A percentile compares a stretch with the other conserved stretches of the same genome.
These are phyloP conservation scores for Naganishia sp. DNA, from an alignment of 1,284 basidiomycete genomes.

Conservation along the genomic window DNA sequence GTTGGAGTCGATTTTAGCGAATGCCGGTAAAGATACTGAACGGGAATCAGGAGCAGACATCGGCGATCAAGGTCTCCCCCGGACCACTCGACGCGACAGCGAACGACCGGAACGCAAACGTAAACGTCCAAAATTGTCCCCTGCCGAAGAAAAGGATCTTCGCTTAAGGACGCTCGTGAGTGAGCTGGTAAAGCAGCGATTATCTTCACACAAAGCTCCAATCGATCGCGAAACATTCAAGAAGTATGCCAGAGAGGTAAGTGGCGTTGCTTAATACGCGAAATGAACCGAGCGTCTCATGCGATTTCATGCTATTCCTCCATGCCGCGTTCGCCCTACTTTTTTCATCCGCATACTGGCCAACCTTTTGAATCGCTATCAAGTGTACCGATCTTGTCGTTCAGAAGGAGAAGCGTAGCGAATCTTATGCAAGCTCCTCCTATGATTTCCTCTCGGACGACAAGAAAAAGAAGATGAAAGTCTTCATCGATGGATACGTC, in stretches of 20 bases:
- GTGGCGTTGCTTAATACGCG: constrained; percentile 37
- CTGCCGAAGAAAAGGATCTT: constrained; percentile 70
- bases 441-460: constrained; percentile 79
- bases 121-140: not conserved
- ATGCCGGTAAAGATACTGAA: constrained; percentile 54
- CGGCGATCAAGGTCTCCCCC: not conserved
- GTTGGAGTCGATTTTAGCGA: constrained; percentile 53
- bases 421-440: constrained; percentile 68
- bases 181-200: constrained; percentile 81
- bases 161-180: constrained; percentile 79
- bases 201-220: constrained; percentile 82
- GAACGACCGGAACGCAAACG: constrained; percentile 45
- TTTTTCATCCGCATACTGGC: not conserved
- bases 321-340: not conserved
- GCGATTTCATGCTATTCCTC: constrained; percentile 1
- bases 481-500: constrained; percentile 85
- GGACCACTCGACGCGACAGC: not conserved
- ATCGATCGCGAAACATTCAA: constrained; percentile 89
- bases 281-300: too few species aligned
- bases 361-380: not conserved
- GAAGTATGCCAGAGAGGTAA: constrained; percentile 89
- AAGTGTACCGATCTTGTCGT: constrained; percentile 77
- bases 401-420: constrained; percentile 89
- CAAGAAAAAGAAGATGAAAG: constrained; percentile 85
- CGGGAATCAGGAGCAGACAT: constrained; percentile 47